phyloP scores from a whole-genome alignment of 768 basidiomycete species.

The Pleurotus pulmonarius region DNA sequence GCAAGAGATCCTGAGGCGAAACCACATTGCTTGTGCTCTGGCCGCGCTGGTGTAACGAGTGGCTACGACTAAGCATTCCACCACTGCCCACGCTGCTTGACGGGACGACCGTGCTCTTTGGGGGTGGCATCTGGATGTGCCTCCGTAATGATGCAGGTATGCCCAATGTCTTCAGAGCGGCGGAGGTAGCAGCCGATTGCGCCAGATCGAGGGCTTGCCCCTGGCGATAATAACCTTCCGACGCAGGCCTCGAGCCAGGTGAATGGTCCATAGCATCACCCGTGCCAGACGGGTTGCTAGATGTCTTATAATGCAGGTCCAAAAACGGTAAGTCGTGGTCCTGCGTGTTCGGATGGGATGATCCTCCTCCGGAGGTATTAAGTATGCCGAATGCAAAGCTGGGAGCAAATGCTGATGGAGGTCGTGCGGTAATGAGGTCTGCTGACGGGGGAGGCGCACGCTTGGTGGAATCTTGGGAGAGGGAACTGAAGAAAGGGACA shows the following conservation, averaged over 20 bases:
- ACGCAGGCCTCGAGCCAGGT: slow-evolving; percentile 10
- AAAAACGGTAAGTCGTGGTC: slow-evolving; percentile 60
- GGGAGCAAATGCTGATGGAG: slow-evolving; percentile 1
- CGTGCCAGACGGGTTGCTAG: slow-evolving; percentile 7
- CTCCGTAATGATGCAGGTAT: neutral
- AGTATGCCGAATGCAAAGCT: slow-evolving; percentile 12
- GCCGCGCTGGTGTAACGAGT: slow-evolving; percentile 38
- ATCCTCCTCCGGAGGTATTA: neutral
- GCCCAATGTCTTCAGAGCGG: slow-evolving; percentile 15
- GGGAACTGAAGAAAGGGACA: slow-evolving; percentile 10
- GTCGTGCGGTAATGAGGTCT: slow-evolving; percentile 11
- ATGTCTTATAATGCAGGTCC: slow-evolving; percentile 66
- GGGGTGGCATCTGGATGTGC: slow-evolving; percentile 19
- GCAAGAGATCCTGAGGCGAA: slow-evolving; percentile 47
- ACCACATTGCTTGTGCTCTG: slow-evolving; percentile 38
- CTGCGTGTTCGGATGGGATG: slow-evolving; percentile 10
- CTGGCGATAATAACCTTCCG: slow-evolving; percentile 25
- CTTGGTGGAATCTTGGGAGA: slow-evolving; percentile 4
- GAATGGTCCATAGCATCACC: slow-evolving; percentile 13
- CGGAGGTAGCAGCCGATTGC: slow-evolving; percentile 25
- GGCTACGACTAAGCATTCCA: slow-evolving; percentile 17
- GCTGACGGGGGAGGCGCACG: neutral
- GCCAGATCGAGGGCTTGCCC: slow-evolving; percentile 52
- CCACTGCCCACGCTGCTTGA: slow-evolving; percentile 15
- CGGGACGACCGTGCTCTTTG: slow-evolving; percentile 27